These are phyloP conservation scores for Penicillium goetzii DNA, from an alignment of 495 filamentous ascomycete species.

Conservation along the genomic window DNA sequence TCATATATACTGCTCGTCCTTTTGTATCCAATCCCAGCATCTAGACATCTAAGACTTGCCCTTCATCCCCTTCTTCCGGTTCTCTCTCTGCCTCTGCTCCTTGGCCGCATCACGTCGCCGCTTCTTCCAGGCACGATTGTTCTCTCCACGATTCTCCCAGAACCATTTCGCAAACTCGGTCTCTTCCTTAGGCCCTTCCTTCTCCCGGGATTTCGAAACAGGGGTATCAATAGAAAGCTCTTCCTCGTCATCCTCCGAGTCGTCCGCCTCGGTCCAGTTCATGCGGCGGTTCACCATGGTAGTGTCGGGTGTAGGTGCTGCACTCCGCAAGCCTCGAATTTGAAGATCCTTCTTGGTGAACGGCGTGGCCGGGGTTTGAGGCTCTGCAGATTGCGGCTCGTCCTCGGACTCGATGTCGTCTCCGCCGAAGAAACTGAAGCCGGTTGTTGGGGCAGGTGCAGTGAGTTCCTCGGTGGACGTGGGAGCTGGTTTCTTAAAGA, in stretches of 20 bases:
- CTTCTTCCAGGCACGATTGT: slow-evolving; percentile 90
- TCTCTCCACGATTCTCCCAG: slow-evolving; percentile 87
- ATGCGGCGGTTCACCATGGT: slow-evolving; percentile 61
- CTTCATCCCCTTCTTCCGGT: slow-evolving; percentile 62
- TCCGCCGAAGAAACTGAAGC: slow-evolving; percentile 66
- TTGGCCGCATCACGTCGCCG: slow-evolving; percentile 78
- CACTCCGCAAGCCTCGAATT: slow-evolving; percentile 71
- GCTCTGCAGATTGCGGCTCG: slow-evolving; percentile 50
- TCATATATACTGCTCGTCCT: background rate
- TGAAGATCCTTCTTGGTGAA: slow-evolving; percentile 79
- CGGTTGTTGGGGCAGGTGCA: slow-evolving; percentile 50
- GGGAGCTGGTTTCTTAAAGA: slow-evolving; percentile 74
- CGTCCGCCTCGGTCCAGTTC: slow-evolving; percentile 39
- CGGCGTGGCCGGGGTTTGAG: slow-evolving; percentile 82
- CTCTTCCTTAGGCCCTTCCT: slow-evolving; percentile 43
- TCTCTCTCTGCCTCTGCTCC: slow-evolving; percentile 85
- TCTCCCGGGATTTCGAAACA: slow-evolving; percentile 34
- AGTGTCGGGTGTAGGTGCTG: slow-evolving; percentile 94
- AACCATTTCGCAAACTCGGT: slow-evolving; percentile 88
- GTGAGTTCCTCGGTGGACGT: slow-evolving; percentile 38
- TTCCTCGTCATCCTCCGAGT: slow-evolving; percentile 42
- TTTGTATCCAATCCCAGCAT: background rate
- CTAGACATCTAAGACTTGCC: slow-evolving; percentile 33
- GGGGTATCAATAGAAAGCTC: slow-evolving; percentile 37
- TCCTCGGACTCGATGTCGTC: slow-evolving; percentile 56